Percentiles rank a stretch among this genome's conserved stretches.
These are phyloP conservation scores for Phytophthora pseudosyringae DNA, from an alignment of 352 stramenopile genomes.

Conservation along the genomic window DNA sequence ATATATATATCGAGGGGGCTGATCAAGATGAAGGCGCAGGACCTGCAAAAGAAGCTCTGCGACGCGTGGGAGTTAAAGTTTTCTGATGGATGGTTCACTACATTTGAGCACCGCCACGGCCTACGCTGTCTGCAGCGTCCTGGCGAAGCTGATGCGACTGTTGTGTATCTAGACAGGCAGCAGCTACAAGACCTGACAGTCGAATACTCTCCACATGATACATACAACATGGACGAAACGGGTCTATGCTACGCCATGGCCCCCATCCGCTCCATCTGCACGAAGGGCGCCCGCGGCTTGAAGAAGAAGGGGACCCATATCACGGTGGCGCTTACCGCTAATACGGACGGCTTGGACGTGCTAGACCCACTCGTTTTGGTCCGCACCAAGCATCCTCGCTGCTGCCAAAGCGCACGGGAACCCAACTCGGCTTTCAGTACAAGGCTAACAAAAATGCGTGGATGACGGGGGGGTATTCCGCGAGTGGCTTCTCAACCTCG, in stretches of 20 bases:
- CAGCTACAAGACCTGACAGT: slow-evolving; percentile 4
- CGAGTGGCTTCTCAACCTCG: slow-evolving; percentile 11
- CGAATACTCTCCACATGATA: slow-evolving; percentile 4
- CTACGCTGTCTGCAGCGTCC: neutral
- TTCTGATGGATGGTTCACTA: slow-evolving; percentile 8
- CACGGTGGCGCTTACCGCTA: slow-evolving; percentile 9
- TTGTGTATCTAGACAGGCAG: neutral
- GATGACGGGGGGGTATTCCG: slow-evolving; percentile 15
- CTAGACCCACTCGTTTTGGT: slow-evolving; percentile 1
- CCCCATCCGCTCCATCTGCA: slow-evolving; percentile 10
- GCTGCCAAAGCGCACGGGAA: neutral
- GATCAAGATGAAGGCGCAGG: slow-evolving; percentile 5
- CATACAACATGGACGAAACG: neutral
- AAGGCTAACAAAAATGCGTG: slow-evolving; percentile 11
- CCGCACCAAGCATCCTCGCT: neutral
- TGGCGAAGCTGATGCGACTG: slow-evolving; percentile 15
- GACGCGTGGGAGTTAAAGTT: slow-evolving; percentile 6
- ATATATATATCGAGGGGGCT: neutral
- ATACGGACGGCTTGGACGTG: slow-evolving; percentile 13
- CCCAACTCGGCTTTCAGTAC: slow-evolving; percentile 15
- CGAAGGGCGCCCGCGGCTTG: neutral
- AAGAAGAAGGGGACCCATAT: slow-evolving; percentile 22
- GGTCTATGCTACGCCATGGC: slow-evolving; percentile 15
- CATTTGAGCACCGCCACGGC: neutral
- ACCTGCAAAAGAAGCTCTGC: slow-evolving; percentile 15